Percentiles rank a stretch among this genome's conserved stretches.
Evolutionary conservation across 2,329 filamentous ascomycete species (phyloP).

Genomic region (Xylariaceae sp.): DNA sequence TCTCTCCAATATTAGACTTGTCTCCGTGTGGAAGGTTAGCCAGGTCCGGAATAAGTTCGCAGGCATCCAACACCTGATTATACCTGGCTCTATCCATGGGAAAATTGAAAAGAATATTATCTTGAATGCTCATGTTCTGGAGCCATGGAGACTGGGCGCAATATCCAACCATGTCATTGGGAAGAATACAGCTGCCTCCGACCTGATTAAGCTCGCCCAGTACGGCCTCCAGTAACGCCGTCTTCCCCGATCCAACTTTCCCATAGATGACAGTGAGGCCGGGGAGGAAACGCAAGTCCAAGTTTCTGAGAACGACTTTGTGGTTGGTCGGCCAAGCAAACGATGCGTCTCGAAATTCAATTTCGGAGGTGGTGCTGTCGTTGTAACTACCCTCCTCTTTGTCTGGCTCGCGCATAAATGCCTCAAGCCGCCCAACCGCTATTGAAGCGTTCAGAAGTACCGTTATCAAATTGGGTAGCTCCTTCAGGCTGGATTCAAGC

Average conservation of each 20-base stretch:
- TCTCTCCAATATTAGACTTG: conserved; percentile 62
- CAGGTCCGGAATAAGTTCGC: conserved; percentile 60
- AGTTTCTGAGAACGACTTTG: conserved; percentile 51
- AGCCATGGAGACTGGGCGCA: conserved; percentile 66
- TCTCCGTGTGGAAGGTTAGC: conserved; percentile 60
- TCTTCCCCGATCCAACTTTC: conserved; percentile 64
- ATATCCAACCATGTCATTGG: conserved; percentile 56
- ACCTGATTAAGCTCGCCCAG: conserved; percentile 69
- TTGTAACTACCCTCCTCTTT: conserved; percentile 57
- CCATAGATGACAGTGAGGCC: conserved; percentile 61
- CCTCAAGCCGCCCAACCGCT: conserved; percentile 78
- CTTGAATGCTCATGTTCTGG: conserved; percentile 65
- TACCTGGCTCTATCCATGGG: conserved; percentile 59
- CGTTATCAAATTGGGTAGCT: conserved; percentile 75
- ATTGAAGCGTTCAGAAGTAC: conserved; percentile 81
- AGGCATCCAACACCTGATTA: conserved; percentile 62
- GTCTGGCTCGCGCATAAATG: conserved; percentile 85
- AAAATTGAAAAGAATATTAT: conserved; percentile 67
- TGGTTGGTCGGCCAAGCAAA: conserved; percentile 79
- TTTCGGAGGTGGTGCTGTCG: conserved; percentile 41
- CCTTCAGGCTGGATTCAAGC: conserved; percentile 72
- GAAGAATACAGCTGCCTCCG: conserved; percentile 51
- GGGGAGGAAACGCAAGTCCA: conserved; percentile 49
- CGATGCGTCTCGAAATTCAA: conserved; percentile 64
- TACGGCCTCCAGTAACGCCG: conserved; percentile 60